phyloP scores from a whole-genome alignment of 116 monocot species.

The Cymodocea nodosa region DNA sequence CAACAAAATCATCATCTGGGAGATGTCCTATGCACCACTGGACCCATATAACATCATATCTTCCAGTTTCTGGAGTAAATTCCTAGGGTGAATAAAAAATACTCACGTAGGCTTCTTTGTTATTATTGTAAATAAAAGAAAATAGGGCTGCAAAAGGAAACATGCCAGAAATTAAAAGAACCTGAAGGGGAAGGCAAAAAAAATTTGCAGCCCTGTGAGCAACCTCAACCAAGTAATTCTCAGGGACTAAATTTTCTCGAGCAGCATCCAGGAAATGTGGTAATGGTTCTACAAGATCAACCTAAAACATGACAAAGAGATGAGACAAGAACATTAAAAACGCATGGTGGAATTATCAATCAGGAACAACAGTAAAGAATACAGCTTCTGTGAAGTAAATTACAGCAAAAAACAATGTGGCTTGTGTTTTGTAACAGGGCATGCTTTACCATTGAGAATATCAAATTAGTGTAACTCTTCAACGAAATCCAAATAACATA shows the following conservation, averaged over 20 bases:
- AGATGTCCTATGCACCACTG: constrained; percentile 99
- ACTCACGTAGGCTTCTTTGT: not conserved
- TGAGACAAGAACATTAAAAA: no score
- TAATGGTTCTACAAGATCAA: constrained; percentile 95
- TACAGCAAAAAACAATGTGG: no score
- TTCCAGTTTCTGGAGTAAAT: constrained; percentile 72
- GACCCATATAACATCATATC: constrained; percentile 98
- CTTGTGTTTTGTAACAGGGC: no score
- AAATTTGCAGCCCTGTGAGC: constrained; percentile 67
- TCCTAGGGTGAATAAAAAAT: constrained; percentile 32
- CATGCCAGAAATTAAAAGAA: constrained; percentile 8
- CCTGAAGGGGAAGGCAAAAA: constrained; percentile 86
- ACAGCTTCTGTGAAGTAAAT: no score
- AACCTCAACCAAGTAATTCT: constrained; percentile 20
- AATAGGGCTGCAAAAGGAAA: not conserved
- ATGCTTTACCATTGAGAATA: no score
- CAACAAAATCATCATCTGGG: constrained; percentile 85
- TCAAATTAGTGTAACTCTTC: no score
- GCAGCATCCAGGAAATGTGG: constrained; percentile 88
- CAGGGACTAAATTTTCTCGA: constrained; percentile 48
- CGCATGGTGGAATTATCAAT: no score
- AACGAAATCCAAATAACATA: no score
- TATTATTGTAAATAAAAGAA: not conserved
- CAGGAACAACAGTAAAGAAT: no score
- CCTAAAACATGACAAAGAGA: constrained; percentile 18